Conservation (phyloP, 1,139 yeast genomes). For the Saccharomycopsis phalli region DNA sequence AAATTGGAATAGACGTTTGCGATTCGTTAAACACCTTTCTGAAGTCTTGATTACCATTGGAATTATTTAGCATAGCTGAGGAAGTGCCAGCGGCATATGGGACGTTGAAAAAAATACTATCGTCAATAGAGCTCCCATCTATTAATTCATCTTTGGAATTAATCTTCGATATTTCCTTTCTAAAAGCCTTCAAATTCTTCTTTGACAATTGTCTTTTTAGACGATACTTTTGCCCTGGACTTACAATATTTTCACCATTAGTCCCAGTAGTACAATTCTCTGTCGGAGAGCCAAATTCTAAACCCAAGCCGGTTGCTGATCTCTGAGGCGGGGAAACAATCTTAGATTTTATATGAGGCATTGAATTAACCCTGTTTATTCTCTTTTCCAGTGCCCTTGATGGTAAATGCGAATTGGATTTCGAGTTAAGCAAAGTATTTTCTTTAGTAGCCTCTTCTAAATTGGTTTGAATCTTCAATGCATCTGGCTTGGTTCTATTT, state of each 20-base stretch:
- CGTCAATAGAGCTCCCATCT: constrained; percentile 7
- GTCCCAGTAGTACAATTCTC: constrained; percentile 11
- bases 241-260: constrained; percentile 12
- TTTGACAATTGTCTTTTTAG: constrained; percentile 16
- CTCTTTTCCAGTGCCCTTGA: background rate
- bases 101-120: constrained; percentile 19
- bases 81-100: constrained; percentile 20
- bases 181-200: constrained; percentile 14
- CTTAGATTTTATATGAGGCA: background rate
- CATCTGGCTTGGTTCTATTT: constrained; percentile 1
- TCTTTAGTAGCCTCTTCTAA: constrained; percentile 10
- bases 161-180: constrained; percentile 9
- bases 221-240: constrained; percentile 19
- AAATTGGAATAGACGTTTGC: constrained; percentile 15
- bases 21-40: constrained; percentile 12
- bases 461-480: constrained; percentile 6
- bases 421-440: constrained; percentile 17
- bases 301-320: background rate
- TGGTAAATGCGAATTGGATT: constrained; percentile 1
- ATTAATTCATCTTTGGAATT: constrained; percentile 18
- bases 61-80: constrained; percentile 1
- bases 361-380: background rate
- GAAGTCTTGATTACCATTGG: background rate
- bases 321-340: background rate
- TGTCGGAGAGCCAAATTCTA: background rate